phyloP scores from a whole-genome alignment of 2,329 filamentous ascomycete genomes.

The Paraphaeosphaeria minitans region DNA sequence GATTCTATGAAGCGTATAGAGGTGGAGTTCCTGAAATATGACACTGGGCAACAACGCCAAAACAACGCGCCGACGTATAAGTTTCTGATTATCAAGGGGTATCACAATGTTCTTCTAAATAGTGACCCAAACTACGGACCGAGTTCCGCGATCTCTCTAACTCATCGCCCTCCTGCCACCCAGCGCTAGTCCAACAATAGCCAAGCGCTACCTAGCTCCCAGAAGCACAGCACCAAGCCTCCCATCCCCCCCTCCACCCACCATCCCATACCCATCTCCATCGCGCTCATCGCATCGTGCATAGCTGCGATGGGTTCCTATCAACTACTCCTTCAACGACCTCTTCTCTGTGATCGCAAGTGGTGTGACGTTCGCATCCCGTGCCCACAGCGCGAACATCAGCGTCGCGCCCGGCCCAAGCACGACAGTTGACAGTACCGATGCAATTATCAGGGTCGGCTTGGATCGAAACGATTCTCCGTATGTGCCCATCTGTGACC shows the following conservation, averaged over 20 bases:
- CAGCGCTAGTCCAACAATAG: background rate
- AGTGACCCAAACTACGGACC: no score
- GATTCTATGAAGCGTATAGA: no score
- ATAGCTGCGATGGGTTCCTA: background rate
- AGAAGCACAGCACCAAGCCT: background rate
- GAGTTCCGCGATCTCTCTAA: no score
- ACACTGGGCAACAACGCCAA: no score
- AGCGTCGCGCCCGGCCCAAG: background rate
- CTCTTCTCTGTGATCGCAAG: background rate
- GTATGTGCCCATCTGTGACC: background rate
- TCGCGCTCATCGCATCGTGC: background rate
- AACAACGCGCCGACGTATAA: no score
- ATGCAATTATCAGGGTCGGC: background rate
- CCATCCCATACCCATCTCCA: background rate
- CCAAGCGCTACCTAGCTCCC: background rate
- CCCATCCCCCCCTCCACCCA: background rate
- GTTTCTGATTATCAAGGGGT: no score
- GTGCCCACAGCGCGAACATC: background rate
- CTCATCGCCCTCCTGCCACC: no score
- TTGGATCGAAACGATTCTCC: background rate
- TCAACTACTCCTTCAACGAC: background rate
- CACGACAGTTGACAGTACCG: background rate
- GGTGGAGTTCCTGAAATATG: no score
- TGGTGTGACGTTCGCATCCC: background rate
- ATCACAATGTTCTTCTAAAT: no score